Percentiles rank a stretch among this genome's conserved stretches.
Evolutionary conservation across 2,329 filamentous ascomycete genomes (phyloP).

Genomic region (Paracoccidioides brasiliensis): DNA sequence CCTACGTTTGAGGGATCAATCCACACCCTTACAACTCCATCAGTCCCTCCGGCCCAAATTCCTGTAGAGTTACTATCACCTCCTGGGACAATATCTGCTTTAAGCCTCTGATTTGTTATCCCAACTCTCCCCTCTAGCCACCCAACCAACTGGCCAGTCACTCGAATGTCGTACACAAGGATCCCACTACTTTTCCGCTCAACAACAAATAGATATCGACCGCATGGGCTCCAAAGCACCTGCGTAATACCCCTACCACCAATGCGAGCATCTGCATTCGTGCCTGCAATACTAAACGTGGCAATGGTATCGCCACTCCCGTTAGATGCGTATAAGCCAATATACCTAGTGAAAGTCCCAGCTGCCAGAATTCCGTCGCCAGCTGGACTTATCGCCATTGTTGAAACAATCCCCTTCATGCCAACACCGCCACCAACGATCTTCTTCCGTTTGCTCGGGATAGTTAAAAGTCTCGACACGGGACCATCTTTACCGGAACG

Average conservation of each 20-base stretch:
- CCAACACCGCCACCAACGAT: slow-evolving; percentile 34
- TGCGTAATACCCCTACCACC: slow-evolving; percentile 43
- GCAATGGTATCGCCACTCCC: slow-evolving; percentile 38
- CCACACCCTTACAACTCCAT: slow-evolving; percentile 43
- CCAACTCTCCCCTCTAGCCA: slow-evolving; percentile 36
- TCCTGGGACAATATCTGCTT: slow-evolving; percentile 37
- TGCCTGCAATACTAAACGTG: slow-evolving; percentile 36
- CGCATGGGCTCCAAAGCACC: slow-evolving; percentile 45
- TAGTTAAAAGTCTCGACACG: slow-evolving; percentile 32
- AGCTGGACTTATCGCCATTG: slow-evolving; percentile 34
- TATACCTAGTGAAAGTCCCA: slow-evolving; percentile 42
- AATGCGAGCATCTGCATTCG: slow-evolving; percentile 26
- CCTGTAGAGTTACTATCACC: slow-evolving; percentile 32
- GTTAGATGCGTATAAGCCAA: slow-evolving; percentile 43
- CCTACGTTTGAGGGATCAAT: slow-evolving; percentile 29
- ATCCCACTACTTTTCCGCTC: slow-evolving; percentile 45
- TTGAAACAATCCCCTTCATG: slow-evolving; percentile 44
- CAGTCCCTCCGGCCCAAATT: slow-evolving; percentile 46
- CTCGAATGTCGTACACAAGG: slow-evolving; percentile 46
- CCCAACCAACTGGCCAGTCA: slow-evolving; percentile 38
- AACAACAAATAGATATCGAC: slow-evolving; percentile 44
- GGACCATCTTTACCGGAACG: slow-evolving; percentile 36
- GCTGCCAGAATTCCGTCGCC: slow-evolving; percentile 41
- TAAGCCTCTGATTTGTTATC: slow-evolving; percentile 42
- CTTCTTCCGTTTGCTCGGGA: slow-evolving; percentile 36